These are phyloP conservation scores for Trypanosoma caninum DNA, from an alignment of 208 protist genomes.

Conservation along the genomic window DNA sequence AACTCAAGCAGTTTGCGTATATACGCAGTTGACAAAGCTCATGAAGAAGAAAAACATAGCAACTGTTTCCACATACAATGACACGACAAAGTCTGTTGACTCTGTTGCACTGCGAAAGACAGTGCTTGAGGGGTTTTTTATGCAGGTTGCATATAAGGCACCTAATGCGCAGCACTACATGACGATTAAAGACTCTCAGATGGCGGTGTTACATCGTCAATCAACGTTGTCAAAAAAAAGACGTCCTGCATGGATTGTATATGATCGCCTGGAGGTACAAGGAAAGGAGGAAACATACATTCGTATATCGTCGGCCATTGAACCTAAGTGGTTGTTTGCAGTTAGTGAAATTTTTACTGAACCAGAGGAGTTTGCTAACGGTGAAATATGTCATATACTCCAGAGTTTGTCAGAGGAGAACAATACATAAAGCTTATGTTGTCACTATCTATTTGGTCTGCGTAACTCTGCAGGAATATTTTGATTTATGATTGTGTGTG, in stretches of 20 bases:
- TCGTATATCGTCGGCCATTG: conserved; percentile 53
- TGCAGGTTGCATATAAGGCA: conserved; percentile 62
- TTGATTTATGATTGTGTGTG: too few species aligned
- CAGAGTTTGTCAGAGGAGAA: conserved; percentile 1
- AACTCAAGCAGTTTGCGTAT: conserved; percentile 68
- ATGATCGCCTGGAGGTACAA: conserved; percentile 84
- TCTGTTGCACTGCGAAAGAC: conserved; percentile 67
- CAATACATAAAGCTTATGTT: neutral
- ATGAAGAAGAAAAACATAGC: conserved; percentile 52
- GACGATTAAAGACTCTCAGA: conserved; percentile 59
- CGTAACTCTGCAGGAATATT: too few species aligned
- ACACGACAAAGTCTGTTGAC: conserved; percentile 42
- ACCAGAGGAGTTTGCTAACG: conserved; percentile 58
- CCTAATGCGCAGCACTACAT: conserved; percentile 34
- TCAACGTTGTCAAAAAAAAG: conserved; percentile 25
- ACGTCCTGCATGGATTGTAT: conserved; percentile 68
- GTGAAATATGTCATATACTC: conserved; percentile 43
- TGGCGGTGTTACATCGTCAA: conserved; percentile 43
- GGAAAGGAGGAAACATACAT: conserved; percentile 68
- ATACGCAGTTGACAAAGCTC: conserved; percentile 61
- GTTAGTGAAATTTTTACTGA: conserved; percentile 68
- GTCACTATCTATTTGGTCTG: neutral
- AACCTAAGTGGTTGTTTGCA: conserved; percentile 69
- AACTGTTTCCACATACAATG: conserved; percentile 57
- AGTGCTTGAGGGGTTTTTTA: conserved; percentile 86